phyloP scores from a whole-genome alignment of 306 rosid species.

The Macrotyloma uniflorum region DNA sequence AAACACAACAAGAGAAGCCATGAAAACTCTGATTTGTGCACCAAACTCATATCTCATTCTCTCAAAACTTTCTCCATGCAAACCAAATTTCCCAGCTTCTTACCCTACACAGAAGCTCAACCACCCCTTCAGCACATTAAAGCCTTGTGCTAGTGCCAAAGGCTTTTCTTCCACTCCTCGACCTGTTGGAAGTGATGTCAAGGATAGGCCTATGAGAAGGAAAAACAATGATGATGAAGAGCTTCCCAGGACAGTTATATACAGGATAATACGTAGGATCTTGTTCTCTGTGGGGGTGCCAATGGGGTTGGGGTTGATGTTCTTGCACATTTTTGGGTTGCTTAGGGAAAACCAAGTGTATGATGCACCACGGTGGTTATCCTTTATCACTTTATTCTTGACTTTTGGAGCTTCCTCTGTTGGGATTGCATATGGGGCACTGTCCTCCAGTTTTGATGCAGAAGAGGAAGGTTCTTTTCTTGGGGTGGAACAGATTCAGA shows the following conservation, averaged over 20 bases:
- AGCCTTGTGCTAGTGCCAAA: conserved; percentile 55
- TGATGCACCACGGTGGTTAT: conserved; percentile 76
- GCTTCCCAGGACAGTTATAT: conserved; percentile 56
- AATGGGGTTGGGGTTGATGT: conserved; percentile 64
- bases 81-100: conserved; percentile 43
- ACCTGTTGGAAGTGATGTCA: conserved; percentile 15
- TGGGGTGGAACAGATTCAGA: conserved; percentile 66
- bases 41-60: conserved; percentile 42
- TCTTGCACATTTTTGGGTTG: conserved; percentile 54
- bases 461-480: conserved; percentile 68
- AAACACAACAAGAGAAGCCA: conserved; percentile 35
- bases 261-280: conserved; percentile 69
- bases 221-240: conserved; percentile 46
- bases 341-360: conserved; percentile 54
- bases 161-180: conserved; percentile 59
- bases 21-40: conserved; percentile 62
- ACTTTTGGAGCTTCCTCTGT: conserved; percentile 71
- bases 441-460: conserved; percentile 79
- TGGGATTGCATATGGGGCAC: conserved; percentile 78
- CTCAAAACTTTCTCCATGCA: conserved; percentile 55
- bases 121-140: conserved; percentile 16
- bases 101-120: conserved; percentile 31
- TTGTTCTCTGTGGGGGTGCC: conserved; percentile 66
- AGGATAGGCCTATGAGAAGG: conserved; percentile 37
- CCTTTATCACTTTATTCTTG: conserved; percentile 58